phyloP scores from a whole-genome alignment of 805 yeast species.

The Millerozyma acaciae region DNA sequence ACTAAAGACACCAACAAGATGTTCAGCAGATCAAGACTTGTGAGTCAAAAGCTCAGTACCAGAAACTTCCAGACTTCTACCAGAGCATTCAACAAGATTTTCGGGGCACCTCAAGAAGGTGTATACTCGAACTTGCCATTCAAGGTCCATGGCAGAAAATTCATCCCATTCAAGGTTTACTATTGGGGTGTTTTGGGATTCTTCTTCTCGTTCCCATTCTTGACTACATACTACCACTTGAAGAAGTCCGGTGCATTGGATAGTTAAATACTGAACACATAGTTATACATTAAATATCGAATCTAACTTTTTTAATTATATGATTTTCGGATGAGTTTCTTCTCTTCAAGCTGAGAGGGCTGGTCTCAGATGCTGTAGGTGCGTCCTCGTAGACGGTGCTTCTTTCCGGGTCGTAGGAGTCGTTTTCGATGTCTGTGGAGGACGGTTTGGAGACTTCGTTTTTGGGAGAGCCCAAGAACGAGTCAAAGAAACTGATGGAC shows the following conservation, averaged over 20 bases:
- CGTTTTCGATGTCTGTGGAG: conserved; percentile 11
- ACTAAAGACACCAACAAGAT: conserved; percentile 10
- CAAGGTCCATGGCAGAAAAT: conserved; percentile 86
- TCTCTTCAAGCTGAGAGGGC: conserved; percentile 22
- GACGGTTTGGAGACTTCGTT: conserved; percentile 10
- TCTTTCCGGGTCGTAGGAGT: conserved; percentile 20
- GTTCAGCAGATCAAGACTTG: conserved; percentile 19
- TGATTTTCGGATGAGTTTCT: conserved; percentile 9
- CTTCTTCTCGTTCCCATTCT: conserved; percentile 61
- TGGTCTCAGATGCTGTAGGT: conserved; percentile 5
- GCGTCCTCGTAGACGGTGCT: conserved; percentile 6
- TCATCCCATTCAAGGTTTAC: conserved; percentile 73
- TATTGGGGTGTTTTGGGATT: conserved; percentile 73
- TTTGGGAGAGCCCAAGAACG: conserved; percentile 12
- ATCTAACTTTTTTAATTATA: conserved; percentile 30
- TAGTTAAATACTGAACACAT: conserved; percentile 6
- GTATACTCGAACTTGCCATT: conserved; percentile 91
- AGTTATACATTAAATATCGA: conserved; percentile 12
- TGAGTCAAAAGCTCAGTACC: conserved; percentile 7
- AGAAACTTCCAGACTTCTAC: conserved; percentile 48
- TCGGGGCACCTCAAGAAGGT: conserved; percentile 50
- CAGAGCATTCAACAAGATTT: conserved; percentile 30
- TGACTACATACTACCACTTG: conserved; percentile 74
- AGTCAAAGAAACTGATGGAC: conserved; percentile 15
- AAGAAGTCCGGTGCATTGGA: conserved; percentile 72